A percentile compares a stretch with the other conserved stretches of the same genome.
Conservation (phyloP, 2,329 filamentous ascomycete genomes). For the Lasiodiplodia theobromae region DNA sequence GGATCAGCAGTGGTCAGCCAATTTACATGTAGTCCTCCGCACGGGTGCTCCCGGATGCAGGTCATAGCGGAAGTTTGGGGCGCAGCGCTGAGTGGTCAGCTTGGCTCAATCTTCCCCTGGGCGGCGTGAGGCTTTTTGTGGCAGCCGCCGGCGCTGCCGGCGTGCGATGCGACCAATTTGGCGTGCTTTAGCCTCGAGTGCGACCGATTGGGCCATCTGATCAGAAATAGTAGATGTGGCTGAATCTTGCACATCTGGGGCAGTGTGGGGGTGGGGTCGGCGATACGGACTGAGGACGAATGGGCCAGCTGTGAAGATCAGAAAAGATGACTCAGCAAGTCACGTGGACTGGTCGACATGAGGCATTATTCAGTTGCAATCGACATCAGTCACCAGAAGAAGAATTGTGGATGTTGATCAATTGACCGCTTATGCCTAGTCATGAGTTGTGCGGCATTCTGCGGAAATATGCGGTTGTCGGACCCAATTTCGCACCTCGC, state of each 20-base stretch:
- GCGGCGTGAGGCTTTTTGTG: background rate
- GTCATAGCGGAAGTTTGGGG: conserved; percentile 15
- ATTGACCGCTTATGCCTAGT: too few relatives aligned
- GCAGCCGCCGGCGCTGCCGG: too few relatives aligned
- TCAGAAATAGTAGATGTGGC: background rate
- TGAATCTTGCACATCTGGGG: background rate
- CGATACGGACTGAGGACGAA: background rate
- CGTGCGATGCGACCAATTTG: too few relatives aligned
- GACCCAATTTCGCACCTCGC: background rate
- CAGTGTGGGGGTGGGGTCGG: background rate
- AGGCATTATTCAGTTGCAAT: background rate
- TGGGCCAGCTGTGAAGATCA: background rate
- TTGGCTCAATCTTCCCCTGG: too few relatives aligned
- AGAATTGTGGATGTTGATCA: too few relatives aligned
- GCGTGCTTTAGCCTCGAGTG: too few relatives aligned
- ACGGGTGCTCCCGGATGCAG: conserved; percentile 25
- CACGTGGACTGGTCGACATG: background rate
- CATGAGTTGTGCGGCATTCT: too few relatives aligned
- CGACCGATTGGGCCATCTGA: too few relatives aligned
- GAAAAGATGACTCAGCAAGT: background rate
- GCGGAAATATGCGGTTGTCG: too few relatives aligned
- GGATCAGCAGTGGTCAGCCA: background rate
- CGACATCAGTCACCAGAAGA: too few relatives aligned
- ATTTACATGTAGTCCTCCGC: background rate
- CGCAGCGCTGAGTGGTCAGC: background rate